These are phyloP conservation scores for Ophiostoma piceae DNA, from an alignment of 2,329 filamentous ascomycete species.

Conservation along the genomic window DNA sequence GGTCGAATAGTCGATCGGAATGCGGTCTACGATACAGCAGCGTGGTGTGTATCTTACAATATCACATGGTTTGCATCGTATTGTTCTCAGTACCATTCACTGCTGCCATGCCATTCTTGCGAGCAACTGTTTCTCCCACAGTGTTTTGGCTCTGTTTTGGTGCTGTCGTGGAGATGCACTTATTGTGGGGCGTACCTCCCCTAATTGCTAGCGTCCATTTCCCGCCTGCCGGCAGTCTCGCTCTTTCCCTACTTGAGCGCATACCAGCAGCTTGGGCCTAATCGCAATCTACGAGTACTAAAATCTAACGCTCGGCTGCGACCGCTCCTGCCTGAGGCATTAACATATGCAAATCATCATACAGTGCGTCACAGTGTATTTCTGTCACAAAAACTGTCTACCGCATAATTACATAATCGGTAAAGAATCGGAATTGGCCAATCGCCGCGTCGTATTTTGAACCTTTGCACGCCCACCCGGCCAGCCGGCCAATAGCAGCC, in stretches of 20 bases:
- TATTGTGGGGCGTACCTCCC: background rate
- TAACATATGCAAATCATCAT: background rate
- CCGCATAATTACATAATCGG: constrained; percentile 21
- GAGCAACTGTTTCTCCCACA: background rate
- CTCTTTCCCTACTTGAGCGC: background rate
- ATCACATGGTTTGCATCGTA: too few relatives aligned
- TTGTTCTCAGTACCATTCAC: background rate
- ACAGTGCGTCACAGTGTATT: background rate
- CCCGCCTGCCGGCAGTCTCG: constrained; percentile 6
- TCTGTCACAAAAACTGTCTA: background rate
- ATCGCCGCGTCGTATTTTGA: constrained; percentile 22
- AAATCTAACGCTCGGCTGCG: background rate
- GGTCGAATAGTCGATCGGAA: background rate
- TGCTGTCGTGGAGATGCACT: background rate
- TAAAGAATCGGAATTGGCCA: constrained; percentile 23
- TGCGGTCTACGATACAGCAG: background rate
- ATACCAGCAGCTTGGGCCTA: constrained; percentile 12
- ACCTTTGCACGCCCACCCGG: constrained; percentile 22
- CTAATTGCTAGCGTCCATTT: constrained; percentile 9
- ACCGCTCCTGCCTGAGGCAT: constrained; percentile 20
- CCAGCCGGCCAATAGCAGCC: constrained; percentile 16
- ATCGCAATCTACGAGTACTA: too few relatives aligned
- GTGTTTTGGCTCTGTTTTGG: constrained; percentile 9
- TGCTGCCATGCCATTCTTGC: background rate
- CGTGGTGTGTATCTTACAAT: background rate